Percentiles rank a stretch among this genome's conserved stretches.
Conservation (phyloP, 2,329 filamentous ascomycete species). For the Claviceps cyperi region DNA sequence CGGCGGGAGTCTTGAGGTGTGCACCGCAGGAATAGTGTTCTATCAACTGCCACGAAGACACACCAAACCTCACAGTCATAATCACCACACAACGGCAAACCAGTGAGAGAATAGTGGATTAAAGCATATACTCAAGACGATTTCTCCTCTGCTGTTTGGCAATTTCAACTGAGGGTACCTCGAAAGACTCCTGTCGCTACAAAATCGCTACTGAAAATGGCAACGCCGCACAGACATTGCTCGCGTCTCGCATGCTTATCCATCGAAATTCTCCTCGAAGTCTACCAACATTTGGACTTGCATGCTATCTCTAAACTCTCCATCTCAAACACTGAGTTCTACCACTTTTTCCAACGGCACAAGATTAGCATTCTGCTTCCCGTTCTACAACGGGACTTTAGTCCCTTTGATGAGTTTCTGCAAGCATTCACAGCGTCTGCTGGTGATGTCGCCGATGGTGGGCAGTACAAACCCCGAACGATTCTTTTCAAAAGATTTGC, state of each 20-base stretch:
- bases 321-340: slow-evolving; percentile 22
- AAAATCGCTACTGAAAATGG: slow-evolving; percentile 8
- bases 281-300: slow-evolving; percentile 31
- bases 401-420: slow-evolving; percentile 30
- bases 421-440: slow-evolving; percentile 29
- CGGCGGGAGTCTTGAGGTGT: background rate
- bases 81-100: background rate
- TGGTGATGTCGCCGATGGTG: slow-evolving; percentile 20
- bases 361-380: slow-evolving; percentile 27
- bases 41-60: background rate
- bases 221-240: slow-evolving; percentile 4
- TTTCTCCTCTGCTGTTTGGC: background rate
- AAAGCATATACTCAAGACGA: background rate
- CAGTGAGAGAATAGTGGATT: background rate
- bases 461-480: slow-evolving; percentile 23
- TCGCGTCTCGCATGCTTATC: slow-evolving; percentile 21
- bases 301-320: slow-evolving; percentile 25
- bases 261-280: slow-evolving; percentile 32
- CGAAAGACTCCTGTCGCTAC: background rate
- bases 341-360: slow-evolving; percentile 25
- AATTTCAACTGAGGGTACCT: background rate
- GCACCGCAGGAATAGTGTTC: too few relatives aligned
- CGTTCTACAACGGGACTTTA: slow-evolving; percentile 27
- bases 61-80: background rate
- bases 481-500: slow-evolving; percentile 24